Percentiles rank a stretch among this genome's conserved stretches.
These are phyloP conservation scores for Ilex aquifolium DNA, from an alignment of 257 asterid genomes.

Conservation along the genomic window DNA sequence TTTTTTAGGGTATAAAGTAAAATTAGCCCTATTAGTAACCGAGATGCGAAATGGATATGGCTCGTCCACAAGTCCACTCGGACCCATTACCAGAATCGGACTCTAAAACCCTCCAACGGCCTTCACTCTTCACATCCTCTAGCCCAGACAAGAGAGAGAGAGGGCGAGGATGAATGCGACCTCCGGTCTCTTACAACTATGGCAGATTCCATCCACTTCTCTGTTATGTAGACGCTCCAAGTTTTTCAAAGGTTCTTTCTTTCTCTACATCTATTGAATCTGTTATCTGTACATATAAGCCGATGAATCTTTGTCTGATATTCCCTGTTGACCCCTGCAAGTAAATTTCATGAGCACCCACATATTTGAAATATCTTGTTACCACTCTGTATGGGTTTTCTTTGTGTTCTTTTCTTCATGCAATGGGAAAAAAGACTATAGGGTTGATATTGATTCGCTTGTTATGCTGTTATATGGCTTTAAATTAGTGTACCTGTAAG, in stretches of 20 bases:
- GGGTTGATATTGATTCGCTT: too few species aligned
- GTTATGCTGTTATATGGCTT: too few species aligned
- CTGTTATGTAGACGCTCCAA: constrained; percentile 31
- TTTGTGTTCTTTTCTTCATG: background rate
- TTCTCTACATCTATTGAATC: background rate
- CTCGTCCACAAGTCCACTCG: too few species aligned
- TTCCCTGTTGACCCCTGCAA: background rate
- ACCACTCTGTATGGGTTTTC: background rate
- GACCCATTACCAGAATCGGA: too few species aligned
- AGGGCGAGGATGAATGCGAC: constrained; percentile 41
- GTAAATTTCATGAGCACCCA: background rate
- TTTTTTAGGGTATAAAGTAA: too few species aligned
- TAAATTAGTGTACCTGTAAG: too few species aligned
- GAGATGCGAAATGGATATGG: too few species aligned
- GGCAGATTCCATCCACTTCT: constrained; percentile 44
- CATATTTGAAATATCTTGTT: background rate
- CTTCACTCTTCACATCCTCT: too few species aligned
- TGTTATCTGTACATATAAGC: background rate
- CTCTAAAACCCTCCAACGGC: too few species aligned
- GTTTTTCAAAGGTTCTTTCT: constrained; percentile 31
- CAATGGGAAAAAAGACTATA: too few species aligned
- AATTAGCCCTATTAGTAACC: too few species aligned
- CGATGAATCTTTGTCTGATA: background rate
- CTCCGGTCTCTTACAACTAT: constrained; percentile 45
- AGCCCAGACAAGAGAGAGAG: background rate